Base-by-base conservation (phyloP, 345 rosid genomes). In the Raphanus sativus region DNA sequence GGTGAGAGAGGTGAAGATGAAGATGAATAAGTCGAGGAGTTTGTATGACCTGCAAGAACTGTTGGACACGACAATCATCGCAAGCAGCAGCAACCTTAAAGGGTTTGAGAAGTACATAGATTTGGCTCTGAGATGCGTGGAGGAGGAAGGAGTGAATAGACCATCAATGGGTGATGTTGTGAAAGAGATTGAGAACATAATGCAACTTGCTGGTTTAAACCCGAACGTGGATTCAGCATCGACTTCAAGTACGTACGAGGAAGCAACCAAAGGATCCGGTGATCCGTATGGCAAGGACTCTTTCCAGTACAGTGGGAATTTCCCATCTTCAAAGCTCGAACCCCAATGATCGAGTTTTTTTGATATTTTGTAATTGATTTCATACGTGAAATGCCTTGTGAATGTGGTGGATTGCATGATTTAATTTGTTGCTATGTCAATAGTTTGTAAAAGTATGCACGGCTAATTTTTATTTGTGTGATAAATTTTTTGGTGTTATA, bases 141-240 rank as follows among this genome's bases (percentile, higher is more conserved):
- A 86, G 56, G 92, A 87, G 68, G 80, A 85, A 5, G 90, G 90
- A 62, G 81, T 70, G 0, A 82, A 81, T 15, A 76, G 97, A 77
- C 98, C 97, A 55, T 64, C 91, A 3, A 91, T 91, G 96, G 82
- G 94, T 56, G 94, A 91, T 30, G 91, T 81, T 42, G 90, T 85
- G 54, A 91, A 87, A 74, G 96, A 85, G 84, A 89, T 93, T 6
- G 98, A 93, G 81, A 79, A 25, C 67, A 87, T 90, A 38, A 75
- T 89, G 91, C 81, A 86, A 76, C 72, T 80, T 24, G 88, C 90
- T 0, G 92, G 98, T 1, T 11, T 87, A 71, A 86, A 87, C 55
- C 89, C 89, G 2, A 86, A 83, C 58, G 83, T 77, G 1, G 88
- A 88, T 60, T 88, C 89, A 0, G 88, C 87, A 4, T 36, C 86